A percentile compares a stretch with the other conserved stretches of the same genome.
Evolutionary conservation across 768 basidiomycete genomes (phyloP).

Genomic region (Auricularia auricula-judae): DNA sequence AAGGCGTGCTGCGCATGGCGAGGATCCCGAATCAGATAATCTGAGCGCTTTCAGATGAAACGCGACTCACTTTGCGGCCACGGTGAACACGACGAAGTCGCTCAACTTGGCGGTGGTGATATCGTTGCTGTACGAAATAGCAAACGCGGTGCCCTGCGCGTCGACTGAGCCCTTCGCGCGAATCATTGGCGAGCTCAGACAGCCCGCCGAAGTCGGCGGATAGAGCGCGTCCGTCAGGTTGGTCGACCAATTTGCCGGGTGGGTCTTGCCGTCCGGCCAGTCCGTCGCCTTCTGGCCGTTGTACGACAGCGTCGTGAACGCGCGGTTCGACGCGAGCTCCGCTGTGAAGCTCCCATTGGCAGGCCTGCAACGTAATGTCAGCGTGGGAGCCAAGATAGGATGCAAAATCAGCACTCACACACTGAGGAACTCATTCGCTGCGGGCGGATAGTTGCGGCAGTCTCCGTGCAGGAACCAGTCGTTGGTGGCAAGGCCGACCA

Average conservation of each 20-base stretch:
- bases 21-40: too few species aligned
- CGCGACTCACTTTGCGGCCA: background rate
- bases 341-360: conserved; percentile 2
- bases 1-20: conserved; percentile 4
- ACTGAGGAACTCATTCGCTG: conserved; percentile 1
- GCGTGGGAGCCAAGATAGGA: background rate
- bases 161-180: background rate
- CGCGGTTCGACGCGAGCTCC: conserved; percentile 3
- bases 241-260: conserved; percentile 2
- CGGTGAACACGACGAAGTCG: conserved; percentile 3
- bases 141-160: conserved; percentile 3
- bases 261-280: conserved; percentile 4
- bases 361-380: background rate
- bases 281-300: background rate
- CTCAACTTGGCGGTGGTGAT: background rate
- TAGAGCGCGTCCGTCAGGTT: background rate
- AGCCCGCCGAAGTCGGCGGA: background rate
- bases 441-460: conserved; percentile 3
- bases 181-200: background rate
- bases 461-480: conserved; percentile 1
- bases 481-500: background rate
- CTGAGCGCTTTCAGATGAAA: too few species aligned
- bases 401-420: background rate
- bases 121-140: conserved; percentile 5
- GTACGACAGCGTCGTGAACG: conserved; percentile 2